Evolutionary conservation across 345 rosid species (phyloP).

Genomic region (Arabis hirsuta): DNA sequence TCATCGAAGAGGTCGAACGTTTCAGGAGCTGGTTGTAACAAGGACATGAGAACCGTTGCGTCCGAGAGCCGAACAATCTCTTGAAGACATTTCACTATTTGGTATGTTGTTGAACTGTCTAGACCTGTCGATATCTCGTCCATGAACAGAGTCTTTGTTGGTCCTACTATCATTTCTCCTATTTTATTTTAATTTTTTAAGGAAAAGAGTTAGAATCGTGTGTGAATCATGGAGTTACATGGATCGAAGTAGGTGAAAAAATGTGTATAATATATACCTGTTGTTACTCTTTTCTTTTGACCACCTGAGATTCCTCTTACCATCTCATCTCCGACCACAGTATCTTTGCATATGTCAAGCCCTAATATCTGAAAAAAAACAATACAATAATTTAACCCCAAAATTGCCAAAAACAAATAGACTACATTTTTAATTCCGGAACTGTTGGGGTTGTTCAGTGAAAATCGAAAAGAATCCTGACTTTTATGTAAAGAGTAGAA

Average conservation of each 20-base stretch:
- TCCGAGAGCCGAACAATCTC: conserved; percentile 76
- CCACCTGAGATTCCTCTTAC: conserved; percentile 88
- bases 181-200: background rate
- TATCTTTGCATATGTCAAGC: conserved; percentile 85
- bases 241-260: conserved; percentile 7
- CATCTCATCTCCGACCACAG: conserved; percentile 84
- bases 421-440: background rate
- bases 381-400: background rate
- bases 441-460: conserved; percentile 25
- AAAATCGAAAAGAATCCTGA: background rate
- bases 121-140: conserved; percentile 96
- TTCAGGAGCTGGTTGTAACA: conserved; percentile 94
- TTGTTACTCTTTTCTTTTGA: conserved; percentile 84
- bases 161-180: conserved; percentile 99
- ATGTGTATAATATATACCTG: conserved; percentile 55
- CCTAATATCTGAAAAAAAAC: conserved; percentile 62
- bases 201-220: background rate
- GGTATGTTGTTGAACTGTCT: conserved; percentile 91
- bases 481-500: conserved; percentile 30
- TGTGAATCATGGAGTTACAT: conserved; percentile 14
- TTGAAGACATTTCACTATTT: conserved; percentile 86
- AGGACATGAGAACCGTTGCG: conserved; percentile 76
- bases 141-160: conserved; percentile 87
- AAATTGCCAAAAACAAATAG: conserved; percentile 1
- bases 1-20: conserved; percentile 90